Evolutionary conservation across 805 yeast species (phyloP).

Genomic region (Candida glaebosa): DNA sequence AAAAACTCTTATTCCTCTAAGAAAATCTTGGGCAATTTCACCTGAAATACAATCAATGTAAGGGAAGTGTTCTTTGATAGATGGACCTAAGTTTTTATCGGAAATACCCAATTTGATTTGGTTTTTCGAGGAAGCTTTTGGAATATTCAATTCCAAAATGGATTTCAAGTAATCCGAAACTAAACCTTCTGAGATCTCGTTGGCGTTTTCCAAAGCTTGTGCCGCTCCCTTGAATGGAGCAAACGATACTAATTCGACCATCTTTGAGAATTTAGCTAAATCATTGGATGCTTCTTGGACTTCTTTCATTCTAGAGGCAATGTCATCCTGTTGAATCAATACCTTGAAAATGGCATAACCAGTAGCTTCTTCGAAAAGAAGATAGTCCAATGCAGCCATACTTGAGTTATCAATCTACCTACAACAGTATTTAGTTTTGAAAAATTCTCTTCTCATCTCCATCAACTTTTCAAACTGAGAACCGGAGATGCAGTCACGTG

Average conservation of each 20-base stretch:
- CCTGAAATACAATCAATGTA: conserved; percentile 85
- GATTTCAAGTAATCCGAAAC: conserved; percentile 90
- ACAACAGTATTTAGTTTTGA: conserved; percentile 1
- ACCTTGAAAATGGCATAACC: conserved; percentile 98
- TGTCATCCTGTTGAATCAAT: conserved; percentile 86
- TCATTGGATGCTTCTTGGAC: conserved; percentile 90
- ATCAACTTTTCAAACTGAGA: conserved; percentile 1
- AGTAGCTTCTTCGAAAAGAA: conserved; percentile 96
- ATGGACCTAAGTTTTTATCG: conserved; percentile 94
- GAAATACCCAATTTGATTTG: conserved; percentile 81
- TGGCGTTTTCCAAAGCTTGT: conserved; percentile 97
- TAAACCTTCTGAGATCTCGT: conserved; percentile 95
- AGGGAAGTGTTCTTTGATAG: conserved; percentile 88
- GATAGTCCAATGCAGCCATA: conserved; percentile 80
- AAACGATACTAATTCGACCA: conserved; percentile 89
- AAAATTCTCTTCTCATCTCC: conserved; percentile 8
- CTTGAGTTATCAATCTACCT: conserved; percentile 3
- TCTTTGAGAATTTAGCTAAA: conserved; percentile 81
- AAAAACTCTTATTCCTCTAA: conserved; percentile 91
- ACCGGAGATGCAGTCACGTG: neutral
- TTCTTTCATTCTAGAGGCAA: conserved; percentile 87
- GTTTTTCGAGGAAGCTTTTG: conserved; percentile 67
- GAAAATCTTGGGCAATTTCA: conserved; percentile 90
- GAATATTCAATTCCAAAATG: conserved; percentile 85
- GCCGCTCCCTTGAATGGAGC: conserved; percentile 99